A percentile compares a stretch with the other conserved stretches of the same genome.
Conservation (phyloP, 2,329 filamentous ascomycete species). For the Cladosporium phlei region DNA sequence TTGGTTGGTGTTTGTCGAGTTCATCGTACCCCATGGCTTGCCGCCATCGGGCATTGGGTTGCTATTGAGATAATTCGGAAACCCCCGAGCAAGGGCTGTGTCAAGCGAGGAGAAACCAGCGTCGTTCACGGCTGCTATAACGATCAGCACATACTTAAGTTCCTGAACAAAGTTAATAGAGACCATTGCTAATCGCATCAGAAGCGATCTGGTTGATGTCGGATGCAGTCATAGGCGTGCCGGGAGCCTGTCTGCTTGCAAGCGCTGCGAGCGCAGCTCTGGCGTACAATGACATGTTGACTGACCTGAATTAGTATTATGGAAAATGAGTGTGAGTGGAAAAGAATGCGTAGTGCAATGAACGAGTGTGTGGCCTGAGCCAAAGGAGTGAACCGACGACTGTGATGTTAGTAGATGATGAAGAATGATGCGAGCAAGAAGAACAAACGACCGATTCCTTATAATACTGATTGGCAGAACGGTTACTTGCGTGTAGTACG, state of each 20-base stretch:
- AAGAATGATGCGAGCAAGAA: constrained; percentile 4
- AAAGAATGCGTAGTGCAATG: constrained; percentile 1
- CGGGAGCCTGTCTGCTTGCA: constrained; percentile 6
- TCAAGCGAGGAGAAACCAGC: constrained; percentile 16
- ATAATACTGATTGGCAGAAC: background rate
- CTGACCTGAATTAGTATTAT: constrained; percentile 4
- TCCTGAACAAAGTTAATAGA: too few species aligned
- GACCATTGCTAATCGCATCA: background rate
- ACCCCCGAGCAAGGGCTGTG: constrained; percentile 10
- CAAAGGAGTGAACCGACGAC: constrained; percentile 8
- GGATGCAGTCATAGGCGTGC: background rate
- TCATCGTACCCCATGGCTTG: constrained; percentile 20
- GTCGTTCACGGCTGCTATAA: background rate
- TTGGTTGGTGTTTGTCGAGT: constrained; percentile 14
- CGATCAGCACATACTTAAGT: background rate
- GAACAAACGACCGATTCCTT: background rate
- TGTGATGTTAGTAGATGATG: background rate
- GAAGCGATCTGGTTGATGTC: background rate
- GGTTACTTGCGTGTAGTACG: background rate
- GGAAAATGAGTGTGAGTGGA: constrained; percentile 10
- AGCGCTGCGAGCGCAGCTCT: constrained; percentile 14
- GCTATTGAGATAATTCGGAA: constrained; percentile 17
- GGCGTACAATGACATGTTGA: constrained; percentile 13
- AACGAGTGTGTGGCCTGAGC: constrained; percentile 12
- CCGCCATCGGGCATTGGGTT: constrained; percentile 22